Percentiles rank a stretch among this genome's conserved stretches.
Evolutionary conservation across 345 rosid species (phyloP).

Genomic region (Angophora floribunda): DNA sequence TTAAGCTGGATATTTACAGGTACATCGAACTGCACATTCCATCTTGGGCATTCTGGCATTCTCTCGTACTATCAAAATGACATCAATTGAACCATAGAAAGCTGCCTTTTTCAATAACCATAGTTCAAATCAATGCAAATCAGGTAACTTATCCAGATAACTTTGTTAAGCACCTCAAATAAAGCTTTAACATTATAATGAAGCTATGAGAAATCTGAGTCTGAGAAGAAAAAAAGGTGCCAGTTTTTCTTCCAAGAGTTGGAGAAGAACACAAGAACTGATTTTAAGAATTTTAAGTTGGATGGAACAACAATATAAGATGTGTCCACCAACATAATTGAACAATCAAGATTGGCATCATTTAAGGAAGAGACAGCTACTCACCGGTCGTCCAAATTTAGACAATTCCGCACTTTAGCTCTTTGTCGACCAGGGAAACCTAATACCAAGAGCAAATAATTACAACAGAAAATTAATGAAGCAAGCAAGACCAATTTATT

Average conservation of each 20-base stretch:
- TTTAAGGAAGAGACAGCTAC: constrained; percentile 8
- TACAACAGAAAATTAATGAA: background rate
- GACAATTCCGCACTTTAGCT: constrained; percentile 83
- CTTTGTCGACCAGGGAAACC: constrained; percentile 79
- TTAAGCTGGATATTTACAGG: background rate
- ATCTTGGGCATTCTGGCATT: background rate
- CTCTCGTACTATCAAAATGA: background rate
- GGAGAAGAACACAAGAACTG: background rate
- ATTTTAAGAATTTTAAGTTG: background rate
- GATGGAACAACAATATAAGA: background rate
- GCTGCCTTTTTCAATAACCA: background rate
- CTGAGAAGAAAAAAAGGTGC: background rate
- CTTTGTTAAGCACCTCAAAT: background rate
- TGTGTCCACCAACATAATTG: background rate
- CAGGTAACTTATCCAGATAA: background rate
- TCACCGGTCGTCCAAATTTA: constrained; percentile 88
- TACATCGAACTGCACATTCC: background rate
- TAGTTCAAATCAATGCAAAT: background rate
- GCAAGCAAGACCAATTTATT: background rate
- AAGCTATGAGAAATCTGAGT: background rate
- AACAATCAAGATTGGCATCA: background rate
- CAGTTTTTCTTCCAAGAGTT: background rate
- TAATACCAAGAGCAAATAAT: constrained; percentile 8
- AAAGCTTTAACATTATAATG: background rate
- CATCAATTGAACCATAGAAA: background rate